These are phyloP conservation scores for Moesziomyces aphidis DNA, from an alignment of 1,284 basidiomycete species.

Conservation along the genomic window DNA sequence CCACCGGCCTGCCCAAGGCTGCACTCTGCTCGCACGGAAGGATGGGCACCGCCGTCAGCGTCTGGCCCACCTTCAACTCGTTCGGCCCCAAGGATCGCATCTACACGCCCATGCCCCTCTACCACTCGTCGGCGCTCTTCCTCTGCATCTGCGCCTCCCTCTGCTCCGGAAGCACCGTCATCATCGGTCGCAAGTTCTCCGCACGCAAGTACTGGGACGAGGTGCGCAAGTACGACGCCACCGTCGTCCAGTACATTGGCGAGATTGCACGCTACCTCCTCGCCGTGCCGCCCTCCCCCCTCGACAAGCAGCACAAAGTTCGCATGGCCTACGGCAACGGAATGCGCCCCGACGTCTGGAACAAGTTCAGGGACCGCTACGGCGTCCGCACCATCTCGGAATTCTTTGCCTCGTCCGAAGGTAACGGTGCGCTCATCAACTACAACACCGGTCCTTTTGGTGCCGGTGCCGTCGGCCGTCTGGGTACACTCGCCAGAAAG, in stretches of 20 bases:
- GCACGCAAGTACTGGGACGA: conserved; percentile 67
- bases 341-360: conserved; percentile 68
- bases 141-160: conserved; percentile 64
- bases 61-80: conserved; percentile 56
- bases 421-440: conserved; percentile 66
- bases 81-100: conserved; percentile 59
- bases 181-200: conserved; percentile 68
- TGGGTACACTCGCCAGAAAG: conserved; percentile 52
- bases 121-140: conserved; percentile 64
- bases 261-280: conserved; percentile 67
- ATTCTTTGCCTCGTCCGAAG: conserved; percentile 68
- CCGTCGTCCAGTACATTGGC: conserved; percentile 68
- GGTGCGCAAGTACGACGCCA: conserved; percentile 64
- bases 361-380: conserved; percentile 67
- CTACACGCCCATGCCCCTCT: conserved; percentile 68
- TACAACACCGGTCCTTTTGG: conserved; percentile 65
- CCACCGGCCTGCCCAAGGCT: conserved; percentile 67
- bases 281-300: conserved; percentile 61
- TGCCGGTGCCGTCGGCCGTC: conserved; percentile 66
- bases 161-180: conserved; percentile 61
- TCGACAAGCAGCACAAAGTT: conserved; percentile 68
- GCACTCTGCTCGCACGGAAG: conserved; percentile 67
- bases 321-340: conserved; percentile 69
- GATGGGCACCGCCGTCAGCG: conserved; percentile 53
- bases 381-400: conserved; percentile 64